Evolutionary conservation across 257 asterid genomes (phyloP), one percentile per base, ranked within the genome.

Genomic region (Pogostemon cablin): DNA sequence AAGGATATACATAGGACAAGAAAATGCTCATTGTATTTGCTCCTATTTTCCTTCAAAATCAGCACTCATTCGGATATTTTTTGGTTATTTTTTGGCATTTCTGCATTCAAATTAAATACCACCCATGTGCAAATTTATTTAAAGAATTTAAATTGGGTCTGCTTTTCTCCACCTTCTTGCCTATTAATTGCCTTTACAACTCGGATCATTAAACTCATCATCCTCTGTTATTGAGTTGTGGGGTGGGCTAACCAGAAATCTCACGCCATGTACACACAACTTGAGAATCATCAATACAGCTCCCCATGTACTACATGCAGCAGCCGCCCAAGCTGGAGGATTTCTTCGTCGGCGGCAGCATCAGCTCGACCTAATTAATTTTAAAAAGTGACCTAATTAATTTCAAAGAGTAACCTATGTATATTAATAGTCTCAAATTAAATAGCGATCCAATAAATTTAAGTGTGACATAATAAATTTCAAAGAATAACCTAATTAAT

Each of bases 281-380:
- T 67, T 0, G 77, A 69, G 0, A 53, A 67, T 2, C 75, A 76
- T 2, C 74, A 71, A 37, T 74, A 74, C 50, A 63, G 42, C 47
- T 32, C 80, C 62, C 76, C 50, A 72, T 85, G 40, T 84, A 70
- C 74, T 88, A 86, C 85, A 70, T 93, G 81, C 90, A 85, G 39
- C 77, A 79, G 43, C 83, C 93, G 56, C 97, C 96, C 6, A 92
- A 92, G 79, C 88, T 92, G 49, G 98, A 92, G 62, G 95, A 92
- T 55, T 92, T 92, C 42, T 75, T 92, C 49, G 71, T 84, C 74
- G 96, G 87, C 68, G 72, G 83, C 72, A 93, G 89, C 66, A 73
- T 15, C 56, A 92, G 96, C 79, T 83, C 97, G 1, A 68, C 90
- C 17, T 15, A 15, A 15, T 15, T 15, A 15, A 15, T 15, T 15